Conservation (phyloP, 495 filamentous ascomycete species). For the Margaritispora aquatica region DNA sequence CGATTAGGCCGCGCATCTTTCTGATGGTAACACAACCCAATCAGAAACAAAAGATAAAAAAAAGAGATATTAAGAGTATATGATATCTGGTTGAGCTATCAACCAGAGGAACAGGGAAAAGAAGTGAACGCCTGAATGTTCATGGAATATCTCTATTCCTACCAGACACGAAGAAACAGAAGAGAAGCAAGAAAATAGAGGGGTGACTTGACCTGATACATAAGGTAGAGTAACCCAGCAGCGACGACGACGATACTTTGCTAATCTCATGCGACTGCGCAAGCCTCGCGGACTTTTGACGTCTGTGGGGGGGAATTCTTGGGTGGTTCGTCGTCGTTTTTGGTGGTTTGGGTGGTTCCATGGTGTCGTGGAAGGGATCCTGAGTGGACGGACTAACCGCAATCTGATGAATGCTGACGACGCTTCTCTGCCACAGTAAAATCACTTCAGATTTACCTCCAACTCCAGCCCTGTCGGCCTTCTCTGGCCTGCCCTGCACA, state of each 20-base stretch:
- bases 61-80: not conserved
- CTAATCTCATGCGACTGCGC: not conserved
- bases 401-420: not conserved
- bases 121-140: not conserved
- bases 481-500: not conserved
- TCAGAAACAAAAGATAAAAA: not conserved
- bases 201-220: not conserved
- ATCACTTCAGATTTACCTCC: too few species aligned
- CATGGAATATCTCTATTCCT: too few species aligned
- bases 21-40: not conserved
- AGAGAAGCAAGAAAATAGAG: not conserved
- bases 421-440: not conserved
- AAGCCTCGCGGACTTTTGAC: not conserved
- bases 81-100: not conserved
- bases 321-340: not conserved
- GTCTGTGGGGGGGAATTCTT: too few species aligned
- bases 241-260: not conserved
- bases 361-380: not conserved
- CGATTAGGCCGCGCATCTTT: constrained; percentile 20
- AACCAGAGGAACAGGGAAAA: not conserved
- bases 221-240: too few species aligned
- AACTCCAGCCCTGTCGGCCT: not conserved
- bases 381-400: not conserved
- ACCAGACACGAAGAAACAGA: not conserved
- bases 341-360: too few species aligned